Conservation (phyloP, 805 yeast genomes). For the Sugiyamaella marilandica region DNA sequence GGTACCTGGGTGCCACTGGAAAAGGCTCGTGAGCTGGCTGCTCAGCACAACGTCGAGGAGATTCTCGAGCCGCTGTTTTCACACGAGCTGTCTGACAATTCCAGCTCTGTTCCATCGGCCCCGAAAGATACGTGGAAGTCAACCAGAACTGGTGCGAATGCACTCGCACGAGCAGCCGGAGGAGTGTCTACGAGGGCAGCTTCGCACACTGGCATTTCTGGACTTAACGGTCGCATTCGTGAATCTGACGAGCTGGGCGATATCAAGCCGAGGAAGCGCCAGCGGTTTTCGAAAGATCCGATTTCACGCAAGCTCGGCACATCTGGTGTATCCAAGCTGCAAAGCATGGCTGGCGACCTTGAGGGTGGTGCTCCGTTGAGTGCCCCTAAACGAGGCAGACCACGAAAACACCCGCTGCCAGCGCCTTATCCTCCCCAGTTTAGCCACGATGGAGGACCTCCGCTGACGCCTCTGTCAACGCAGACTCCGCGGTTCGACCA, state of each 20-base stretch:
- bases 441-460: neutral
- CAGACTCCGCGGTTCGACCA: slow-evolving; percentile 1
- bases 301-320: neutral
- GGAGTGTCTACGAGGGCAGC: neutral
- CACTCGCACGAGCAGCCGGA: slow-evolving; percentile 15
- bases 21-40: slow-evolving; percentile 65
- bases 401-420: slow-evolving; percentile 2
- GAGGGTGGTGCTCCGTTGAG: neutral
- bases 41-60: slow-evolving; percentile 58
- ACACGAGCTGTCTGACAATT: slow-evolving; percentile 42
- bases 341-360: neutral
- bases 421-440: neutral
- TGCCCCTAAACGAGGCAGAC: slow-evolving; percentile 16
- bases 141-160: slow-evolving; percentile 20
- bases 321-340: neutral
- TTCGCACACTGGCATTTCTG: neutral
- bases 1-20: slow-evolving; percentile 94
- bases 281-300: neutral
- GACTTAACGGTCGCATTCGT: neutral
- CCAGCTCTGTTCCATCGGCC: slow-evolving; percentile 57
- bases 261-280: neutral
- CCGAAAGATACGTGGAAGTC: slow-evolving; percentile 41
- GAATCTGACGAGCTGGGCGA: neutral
- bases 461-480: neutral
- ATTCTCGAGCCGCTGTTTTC: slow-evolving; percentile 62